phyloP scores from a whole-genome alignment of 768 basidiomycete genomes.

The Tricholoma terreum region DNA sequence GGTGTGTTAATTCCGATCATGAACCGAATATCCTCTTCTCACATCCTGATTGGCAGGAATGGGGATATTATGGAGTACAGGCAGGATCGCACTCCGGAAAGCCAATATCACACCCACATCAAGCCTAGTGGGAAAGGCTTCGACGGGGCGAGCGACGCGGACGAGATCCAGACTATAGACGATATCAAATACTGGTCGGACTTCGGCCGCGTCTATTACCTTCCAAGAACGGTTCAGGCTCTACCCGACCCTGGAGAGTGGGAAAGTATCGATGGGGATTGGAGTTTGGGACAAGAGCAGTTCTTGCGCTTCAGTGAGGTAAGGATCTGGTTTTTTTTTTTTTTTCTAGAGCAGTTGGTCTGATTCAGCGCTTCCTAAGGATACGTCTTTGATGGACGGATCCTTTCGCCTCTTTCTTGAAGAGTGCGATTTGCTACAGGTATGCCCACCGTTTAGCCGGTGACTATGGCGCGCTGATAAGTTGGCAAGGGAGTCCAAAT shows the following conservation, averaged over 20 bases:
- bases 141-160: conserved; percentile 5
- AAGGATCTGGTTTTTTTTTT: conserved; percentile 8
- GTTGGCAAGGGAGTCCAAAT: conserved; percentile 63
- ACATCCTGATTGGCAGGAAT: conserved; percentile 32
- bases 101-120: conserved; percentile 50
- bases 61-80: conserved; percentile 47
- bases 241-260: conserved; percentile 57
- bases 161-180: conserved; percentile 8
- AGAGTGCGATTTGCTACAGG: conserved; percentile 75
- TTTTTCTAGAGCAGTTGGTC: neutral
- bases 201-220: conserved; percentile 60
- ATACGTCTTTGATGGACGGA: conserved; percentile 65
- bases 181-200: conserved; percentile 66
- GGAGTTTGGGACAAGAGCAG: conserved; percentile 48
- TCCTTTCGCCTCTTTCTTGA: conserved; percentile 66
- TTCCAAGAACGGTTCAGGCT: conserved; percentile 62
- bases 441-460: conserved; percentile 20
- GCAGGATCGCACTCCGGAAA: conserved; percentile 51
- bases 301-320: conserved; percentile 60
- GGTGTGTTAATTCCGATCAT: conserved; percentile 14
- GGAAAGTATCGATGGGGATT: conserved; percentile 53
- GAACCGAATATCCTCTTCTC: neutral
- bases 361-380: conserved; percentile 33
- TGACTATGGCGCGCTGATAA: neutral
- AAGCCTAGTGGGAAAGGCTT: conserved; percentile 19